These are phyloP conservation scores for Corynespora cassiicola DNA, from an alignment of 2,329 filamentous ascomycete genomes.

Conservation along the genomic window DNA sequence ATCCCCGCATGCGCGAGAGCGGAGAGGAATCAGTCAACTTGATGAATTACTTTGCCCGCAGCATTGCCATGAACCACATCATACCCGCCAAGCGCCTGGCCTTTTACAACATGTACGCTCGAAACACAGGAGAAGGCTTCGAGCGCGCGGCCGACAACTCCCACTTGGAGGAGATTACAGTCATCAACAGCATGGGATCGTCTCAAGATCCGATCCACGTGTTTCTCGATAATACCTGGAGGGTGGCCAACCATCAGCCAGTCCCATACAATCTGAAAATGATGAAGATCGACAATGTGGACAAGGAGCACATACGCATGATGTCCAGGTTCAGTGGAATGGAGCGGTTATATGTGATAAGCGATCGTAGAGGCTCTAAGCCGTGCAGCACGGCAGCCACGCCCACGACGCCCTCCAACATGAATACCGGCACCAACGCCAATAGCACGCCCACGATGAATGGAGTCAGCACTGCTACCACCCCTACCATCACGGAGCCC, in stretches of 20 bases:
- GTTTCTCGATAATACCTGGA: slow-evolving; percentile 65
- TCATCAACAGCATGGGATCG: slow-evolving; percentile 60
- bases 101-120: slow-evolving; percentile 65
- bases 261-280: slow-evolving; percentile 52
- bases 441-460: slow-evolving; percentile 11
- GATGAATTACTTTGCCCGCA: slow-evolving; percentile 63
- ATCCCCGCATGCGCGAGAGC: slow-evolving; percentile 64
- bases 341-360: slow-evolving; percentile 61
- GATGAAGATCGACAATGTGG: slow-evolving; percentile 57
- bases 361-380: slow-evolving; percentile 37
- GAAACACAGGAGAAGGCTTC: slow-evolving; percentile 55
- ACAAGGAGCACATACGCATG: slow-evolving; percentile 53
- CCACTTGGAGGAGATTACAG: slow-evolving; percentile 56
- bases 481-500: slow-evolving; percentile 31
- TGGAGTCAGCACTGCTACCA: too few species aligned
- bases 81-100: slow-evolving; percentile 58
- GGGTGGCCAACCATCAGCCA: slow-evolving; percentile 27
- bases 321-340: slow-evolving; percentile 52
- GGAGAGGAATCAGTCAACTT: slow-evolving; percentile 65
- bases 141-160: slow-evolving; percentile 51
- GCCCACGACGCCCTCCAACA: slow-evolving; percentile 32
- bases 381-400: slow-evolving; percentile 33
- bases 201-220: slow-evolving; percentile 52
- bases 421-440: slow-evolving; percentile 25
- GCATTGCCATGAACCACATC: slow-evolving; percentile 53